phyloP scores from a whole-genome alignment of 345 rosid species.

The Brassica juncea region DNA sequence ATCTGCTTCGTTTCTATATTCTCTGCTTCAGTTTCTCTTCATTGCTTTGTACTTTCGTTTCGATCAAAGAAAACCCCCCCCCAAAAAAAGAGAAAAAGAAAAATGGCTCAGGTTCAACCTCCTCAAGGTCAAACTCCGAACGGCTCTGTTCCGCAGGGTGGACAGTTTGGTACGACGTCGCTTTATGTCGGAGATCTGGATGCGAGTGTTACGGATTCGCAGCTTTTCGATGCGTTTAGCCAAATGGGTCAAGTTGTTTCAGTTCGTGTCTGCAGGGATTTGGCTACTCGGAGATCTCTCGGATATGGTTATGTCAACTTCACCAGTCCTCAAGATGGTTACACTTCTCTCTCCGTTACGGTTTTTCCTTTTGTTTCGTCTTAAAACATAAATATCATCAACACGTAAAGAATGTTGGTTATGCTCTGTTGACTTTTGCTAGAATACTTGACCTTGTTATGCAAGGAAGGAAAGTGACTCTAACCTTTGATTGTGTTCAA shows the following conservation, averaged over 20 bases:
- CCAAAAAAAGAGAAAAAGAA: slow-evolving; percentile 21
- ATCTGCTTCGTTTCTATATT: not conserved
- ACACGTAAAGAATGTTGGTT: too few species aligned
- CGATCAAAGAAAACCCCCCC: slow-evolving; percentile 17
- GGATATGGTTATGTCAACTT: slow-evolving; percentile 91
- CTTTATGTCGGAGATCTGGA: slow-evolving; percentile 96
- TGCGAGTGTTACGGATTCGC: slow-evolving; percentile 67
- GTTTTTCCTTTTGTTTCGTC: too few species aligned
- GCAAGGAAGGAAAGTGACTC: too few species aligned
- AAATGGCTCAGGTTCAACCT: slow-evolving; percentile 57
- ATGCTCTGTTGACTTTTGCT: not conserved
- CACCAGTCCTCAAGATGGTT: slow-evolving; percentile 74
- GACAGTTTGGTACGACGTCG: slow-evolving; percentile 72
- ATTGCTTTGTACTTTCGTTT: not conserved
- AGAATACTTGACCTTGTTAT: too few species aligned
- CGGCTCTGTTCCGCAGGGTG: slow-evolving; percentile 39
- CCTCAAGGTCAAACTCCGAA: slow-evolving; percentile 46
- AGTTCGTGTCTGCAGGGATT: slow-evolving; percentile 78
- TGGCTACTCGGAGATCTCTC: slow-evolving; percentile 73
- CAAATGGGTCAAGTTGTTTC: slow-evolving; percentile 82
- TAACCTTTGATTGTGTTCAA: too few species aligned
- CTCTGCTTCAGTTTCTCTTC: not conserved
- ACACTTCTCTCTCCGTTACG: not conserved
- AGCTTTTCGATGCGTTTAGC: slow-evolving; percentile 76
- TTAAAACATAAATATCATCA: too few species aligned